Evolutionary conservation across 2,329 filamentous ascomycete species (phyloP).

Genomic region (Pestalotiopsis sp.): DNA sequence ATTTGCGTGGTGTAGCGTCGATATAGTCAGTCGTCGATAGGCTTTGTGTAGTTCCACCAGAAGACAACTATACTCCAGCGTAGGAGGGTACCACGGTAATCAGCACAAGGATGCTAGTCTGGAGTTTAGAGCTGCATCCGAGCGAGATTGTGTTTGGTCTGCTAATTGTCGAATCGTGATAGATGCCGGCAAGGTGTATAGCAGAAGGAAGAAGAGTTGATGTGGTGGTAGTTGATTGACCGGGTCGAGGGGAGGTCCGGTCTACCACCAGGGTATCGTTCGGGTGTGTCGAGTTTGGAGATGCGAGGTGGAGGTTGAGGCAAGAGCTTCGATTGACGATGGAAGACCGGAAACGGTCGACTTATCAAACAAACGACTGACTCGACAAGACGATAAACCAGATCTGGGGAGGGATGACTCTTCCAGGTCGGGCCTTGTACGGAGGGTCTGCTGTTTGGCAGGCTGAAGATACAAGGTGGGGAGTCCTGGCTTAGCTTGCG

Average conservation of each 20-base stretch:
- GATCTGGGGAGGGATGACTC: conserved; percentile 48
- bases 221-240: conserved; percentile 23
- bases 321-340: neutral
- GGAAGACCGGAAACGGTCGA: conserved; percentile 21
- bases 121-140: conserved; percentile 29
- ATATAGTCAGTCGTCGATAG: conserved; percentile 23
- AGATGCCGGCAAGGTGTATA: conserved; percentile 7
- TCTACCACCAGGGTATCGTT: conserved; percentile 19
- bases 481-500: conserved; percentile 23
- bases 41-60: conserved; percentile 20
- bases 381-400: conserved; percentile 32
- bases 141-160: conserved; percentile 18
- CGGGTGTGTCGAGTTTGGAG: neutral
- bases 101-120: conserved; percentile 24
- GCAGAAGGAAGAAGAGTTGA: conserved; percentile 17
- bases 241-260: conserved; percentile 24
- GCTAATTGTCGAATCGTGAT: neutral
- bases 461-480: conserved; percentile 22
- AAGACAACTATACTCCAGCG: conserved; percentile 23
- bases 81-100: conserved; percentile 24
- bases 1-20: conserved; percentile 18
- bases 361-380: conserved; percentile 24
- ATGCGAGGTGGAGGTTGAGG: neutral
- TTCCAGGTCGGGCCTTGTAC: conserved; percentile 29
- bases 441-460: conserved; percentile 20